phyloP scores from a whole-genome alignment of 2,329 filamentous ascomycete species.

The Alternaria conjuncta region DNA sequence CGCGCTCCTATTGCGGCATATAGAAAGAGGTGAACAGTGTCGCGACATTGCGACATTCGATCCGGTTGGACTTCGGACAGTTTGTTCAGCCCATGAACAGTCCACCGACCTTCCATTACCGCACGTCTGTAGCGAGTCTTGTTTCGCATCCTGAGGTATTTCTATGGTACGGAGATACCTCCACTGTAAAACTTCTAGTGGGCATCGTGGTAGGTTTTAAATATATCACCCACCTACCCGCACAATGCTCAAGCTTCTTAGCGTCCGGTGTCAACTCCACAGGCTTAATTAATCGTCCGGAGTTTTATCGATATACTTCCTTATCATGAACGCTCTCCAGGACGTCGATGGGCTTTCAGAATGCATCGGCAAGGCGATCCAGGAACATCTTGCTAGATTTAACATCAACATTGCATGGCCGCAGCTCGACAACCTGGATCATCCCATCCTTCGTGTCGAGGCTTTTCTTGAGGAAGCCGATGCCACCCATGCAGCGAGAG shows the following conservation, averaged over 20 bases:
- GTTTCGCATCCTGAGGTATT: neutral
- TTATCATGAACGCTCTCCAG: conserved; percentile 24
- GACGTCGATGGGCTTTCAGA: conserved; percentile 39
- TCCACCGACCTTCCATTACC: neutral
- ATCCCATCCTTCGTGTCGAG: conserved; percentile 38
- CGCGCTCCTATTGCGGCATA: neutral
- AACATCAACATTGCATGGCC: conserved; percentile 36
- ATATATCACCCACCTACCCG: neutral
- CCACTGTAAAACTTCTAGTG: neutral
- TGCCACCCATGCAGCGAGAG: conserved; percentile 8
- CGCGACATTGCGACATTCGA: neutral
- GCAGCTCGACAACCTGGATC: conserved; percentile 27
- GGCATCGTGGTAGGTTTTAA: neutral
- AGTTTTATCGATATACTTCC: neutral
- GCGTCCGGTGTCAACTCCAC: neutral
- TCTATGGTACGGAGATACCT: neutral
- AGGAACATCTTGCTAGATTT: conserved; percentile 35
- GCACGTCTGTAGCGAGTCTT: neutral
- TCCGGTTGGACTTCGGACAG: neutral
- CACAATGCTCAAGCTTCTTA: conserved; percentile 1
- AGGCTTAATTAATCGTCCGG: neutral
- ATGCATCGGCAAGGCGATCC: conserved; percentile 37
- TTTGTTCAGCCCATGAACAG: neutral
- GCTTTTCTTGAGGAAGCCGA: conserved; percentile 41
- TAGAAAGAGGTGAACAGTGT: neutral